Evolutionary conservation across 1,284 basidiomycete genomes (phyloP).

Genomic region (Heterobasidion irregulare): DNA sequence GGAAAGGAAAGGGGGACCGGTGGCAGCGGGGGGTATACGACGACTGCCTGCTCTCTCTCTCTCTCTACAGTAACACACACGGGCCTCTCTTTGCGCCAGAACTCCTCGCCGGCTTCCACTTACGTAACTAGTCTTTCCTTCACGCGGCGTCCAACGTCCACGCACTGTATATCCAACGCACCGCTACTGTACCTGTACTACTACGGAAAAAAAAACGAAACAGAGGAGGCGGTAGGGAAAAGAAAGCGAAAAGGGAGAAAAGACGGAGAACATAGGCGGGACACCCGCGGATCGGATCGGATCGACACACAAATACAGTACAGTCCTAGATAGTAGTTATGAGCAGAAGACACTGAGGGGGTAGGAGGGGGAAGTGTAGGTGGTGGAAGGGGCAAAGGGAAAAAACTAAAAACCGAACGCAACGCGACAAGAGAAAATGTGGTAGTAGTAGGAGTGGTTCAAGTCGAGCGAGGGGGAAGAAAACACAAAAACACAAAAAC

Average conservation of each 20-base stretch:
- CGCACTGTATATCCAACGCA: too few species aligned
- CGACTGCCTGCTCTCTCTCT: too few species aligned
- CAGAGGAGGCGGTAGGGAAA: too few species aligned
- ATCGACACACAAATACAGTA: neutral
- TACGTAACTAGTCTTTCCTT: too few species aligned
- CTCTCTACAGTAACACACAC: too few species aligned
- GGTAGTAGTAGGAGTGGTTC: neutral
- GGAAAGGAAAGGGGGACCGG: neutral
- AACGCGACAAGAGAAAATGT: neutral
- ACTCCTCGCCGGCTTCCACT: too few species aligned
- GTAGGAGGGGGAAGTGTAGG: constrained; percentile 5
- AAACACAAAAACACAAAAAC: too few species aligned
- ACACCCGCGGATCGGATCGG: neutral
- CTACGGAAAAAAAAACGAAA: neutral
- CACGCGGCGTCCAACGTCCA: too few species aligned
- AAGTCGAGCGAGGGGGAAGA: neutral
- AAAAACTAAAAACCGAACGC: neutral
- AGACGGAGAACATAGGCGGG: neutral
- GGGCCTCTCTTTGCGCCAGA: too few species aligned
- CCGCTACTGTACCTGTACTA: too few species aligned
- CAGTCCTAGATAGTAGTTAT: neutral
- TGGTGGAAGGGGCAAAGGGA: constrained; percentile 8
- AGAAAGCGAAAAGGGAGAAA: neutral
- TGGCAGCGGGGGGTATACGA: neutral
- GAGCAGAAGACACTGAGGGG: neutral